Evolutionary conservation across 2,329 filamentous ascomycete genomes (phyloP).

Genomic region (Alternaria viburni): DNA sequence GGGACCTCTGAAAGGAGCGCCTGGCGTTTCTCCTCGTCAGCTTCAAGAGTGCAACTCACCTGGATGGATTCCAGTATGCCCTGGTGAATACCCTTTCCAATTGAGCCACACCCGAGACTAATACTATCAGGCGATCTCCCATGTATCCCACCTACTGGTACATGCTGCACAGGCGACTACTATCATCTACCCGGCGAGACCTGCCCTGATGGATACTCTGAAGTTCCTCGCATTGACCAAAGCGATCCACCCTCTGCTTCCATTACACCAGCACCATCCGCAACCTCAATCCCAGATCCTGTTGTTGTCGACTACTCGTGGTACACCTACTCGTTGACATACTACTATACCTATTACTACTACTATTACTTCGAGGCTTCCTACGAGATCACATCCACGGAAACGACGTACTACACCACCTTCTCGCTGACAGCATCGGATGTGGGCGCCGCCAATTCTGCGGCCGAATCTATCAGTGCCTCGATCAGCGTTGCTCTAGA

Average conservation of each 20-base stretch:
- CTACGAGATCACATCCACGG: background rate
- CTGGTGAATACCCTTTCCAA: background rate
- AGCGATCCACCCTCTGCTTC: background rate
- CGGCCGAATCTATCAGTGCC: background rate
- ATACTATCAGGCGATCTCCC: background rate
- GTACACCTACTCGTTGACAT: background rate
- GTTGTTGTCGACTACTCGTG: background rate
- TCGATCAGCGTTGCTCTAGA: background rate
- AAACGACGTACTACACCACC: background rate
- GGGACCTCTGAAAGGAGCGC: background rate
- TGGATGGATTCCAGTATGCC: constrained; percentile 1
- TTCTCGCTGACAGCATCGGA: background rate
- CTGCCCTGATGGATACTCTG: background rate
- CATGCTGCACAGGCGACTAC: constrained; percentile 1
- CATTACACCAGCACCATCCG: background rate
- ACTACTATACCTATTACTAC: background rate
- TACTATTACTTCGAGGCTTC: background rate
- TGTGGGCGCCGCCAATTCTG: background rate
- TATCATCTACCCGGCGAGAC: background rate
- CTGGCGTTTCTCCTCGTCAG: background rate
- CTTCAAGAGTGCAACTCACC: background rate
- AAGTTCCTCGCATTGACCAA: background rate
- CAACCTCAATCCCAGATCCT: background rate
- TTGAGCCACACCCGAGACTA: background rate
- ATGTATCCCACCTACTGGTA: background rate